phyloP scores from a whole-genome alignment of 148 eudicot genomes.

The Salicornia ramosissima region DNA sequence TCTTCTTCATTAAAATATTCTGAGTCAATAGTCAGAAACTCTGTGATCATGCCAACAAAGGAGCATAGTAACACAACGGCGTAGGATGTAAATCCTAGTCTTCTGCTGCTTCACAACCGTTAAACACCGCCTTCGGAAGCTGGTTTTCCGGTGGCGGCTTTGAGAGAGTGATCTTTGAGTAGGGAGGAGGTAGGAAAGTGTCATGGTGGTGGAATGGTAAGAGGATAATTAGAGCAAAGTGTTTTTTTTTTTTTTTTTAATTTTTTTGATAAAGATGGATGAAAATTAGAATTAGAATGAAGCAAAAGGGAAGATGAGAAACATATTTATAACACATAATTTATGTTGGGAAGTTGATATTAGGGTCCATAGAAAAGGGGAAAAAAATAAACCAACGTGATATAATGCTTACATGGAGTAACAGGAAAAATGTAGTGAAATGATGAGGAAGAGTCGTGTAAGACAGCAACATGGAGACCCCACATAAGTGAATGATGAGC shows the following conservation, averaged over 20 bases:
- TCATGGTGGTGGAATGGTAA: slow-evolving; percentile 7
- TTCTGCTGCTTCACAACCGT: slow-evolving; percentile 47
- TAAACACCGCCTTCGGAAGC: slow-evolving; percentile 37
- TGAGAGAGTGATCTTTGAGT: slow-evolving; percentile 3
- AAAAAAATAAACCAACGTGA: slow-evolving; percentile 21
- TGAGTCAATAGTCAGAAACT: slow-evolving; percentile 13
- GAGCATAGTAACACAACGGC: slow-evolving; percentile 65
- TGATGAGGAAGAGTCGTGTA: slow-evolving; percentile 20
- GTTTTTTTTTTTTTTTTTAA: not conserved
- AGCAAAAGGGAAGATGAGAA: not conserved
- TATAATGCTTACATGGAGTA: slow-evolving; percentile 12
- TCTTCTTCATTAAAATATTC: not conserved
- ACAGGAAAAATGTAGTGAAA: not conserved
- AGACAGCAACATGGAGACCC: slow-evolving; percentile 2
- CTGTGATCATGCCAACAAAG: slow-evolving; percentile 55
- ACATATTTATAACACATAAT: slow-evolving; percentile 6
- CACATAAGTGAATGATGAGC: not conserved
- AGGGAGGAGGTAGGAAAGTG: slow-evolving; percentile 13
- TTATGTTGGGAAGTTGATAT: slow-evolving; percentile 9
- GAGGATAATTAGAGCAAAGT: not conserved
- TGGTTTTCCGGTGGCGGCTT: slow-evolving; percentile 25
- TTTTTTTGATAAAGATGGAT: not conserved
- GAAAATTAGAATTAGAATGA: slow-evolving; percentile 2
- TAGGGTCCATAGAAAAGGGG: slow-evolving; percentile 12
- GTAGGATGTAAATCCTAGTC: slow-evolving; percentile 56